Evolutionary conservation across 768 basidiomycete species (phyloP).

Genomic region (Mycena epipterygia): DNA sequence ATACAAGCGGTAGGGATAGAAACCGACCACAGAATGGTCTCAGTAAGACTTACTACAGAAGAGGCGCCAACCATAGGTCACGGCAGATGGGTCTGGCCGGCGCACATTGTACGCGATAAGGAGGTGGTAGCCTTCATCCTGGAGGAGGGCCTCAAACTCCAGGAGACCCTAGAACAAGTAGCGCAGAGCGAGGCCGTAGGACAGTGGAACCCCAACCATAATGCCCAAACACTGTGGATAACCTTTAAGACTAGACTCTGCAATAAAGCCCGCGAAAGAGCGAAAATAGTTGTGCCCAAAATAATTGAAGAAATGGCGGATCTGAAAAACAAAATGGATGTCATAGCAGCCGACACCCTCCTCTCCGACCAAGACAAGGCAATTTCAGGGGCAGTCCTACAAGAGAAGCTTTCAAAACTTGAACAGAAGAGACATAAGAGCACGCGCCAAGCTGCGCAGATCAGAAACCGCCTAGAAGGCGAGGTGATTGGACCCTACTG

Average conservation of each 20-base stretch:
- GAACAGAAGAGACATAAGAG: neutral
- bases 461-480: neutral
- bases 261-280: slow-evolving; percentile 1
- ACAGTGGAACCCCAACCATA: slow-evolving; percentile 7
- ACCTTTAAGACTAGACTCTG: slow-evolving; percentile 13
- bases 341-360: neutral
- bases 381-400: neutral
- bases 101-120: slow-evolving; percentile 4
- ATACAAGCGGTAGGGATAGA: no score
- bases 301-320: slow-evolving; percentile 9
- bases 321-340: slow-evolving; percentile 9
- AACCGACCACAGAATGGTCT: no score
- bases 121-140: slow-evolving; percentile 13
- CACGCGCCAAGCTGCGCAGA: neutral
- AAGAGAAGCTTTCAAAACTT: neutral
- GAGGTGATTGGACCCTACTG: slow-evolving; percentile 35
- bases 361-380: neutral
- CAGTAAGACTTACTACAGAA: no score
- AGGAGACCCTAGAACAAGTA: neutral
- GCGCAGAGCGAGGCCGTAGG: neutral
- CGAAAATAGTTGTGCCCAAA: slow-evolving; percentile 1
- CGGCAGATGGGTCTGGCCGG: slow-evolving; percentile 30
- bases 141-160: neutral
- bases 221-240: slow-evolving; percentile 27
- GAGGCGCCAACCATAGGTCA: no score